Base-by-base conservation (phyloP, 202 grass and related monocot species). In the Saccharum hybrid region DNA sequence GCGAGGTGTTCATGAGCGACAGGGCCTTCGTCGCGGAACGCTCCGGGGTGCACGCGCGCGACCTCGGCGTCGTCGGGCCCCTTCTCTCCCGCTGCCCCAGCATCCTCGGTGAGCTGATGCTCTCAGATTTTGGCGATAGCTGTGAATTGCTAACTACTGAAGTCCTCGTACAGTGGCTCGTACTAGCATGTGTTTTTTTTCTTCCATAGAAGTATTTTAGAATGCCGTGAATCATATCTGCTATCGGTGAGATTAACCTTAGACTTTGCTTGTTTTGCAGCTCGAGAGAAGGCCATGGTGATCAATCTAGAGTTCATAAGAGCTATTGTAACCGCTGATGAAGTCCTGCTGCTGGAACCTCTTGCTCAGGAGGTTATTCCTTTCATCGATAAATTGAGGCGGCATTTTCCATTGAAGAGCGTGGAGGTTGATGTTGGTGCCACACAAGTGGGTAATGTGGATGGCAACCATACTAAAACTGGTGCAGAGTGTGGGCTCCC, bases 311-410 rank as follows among this genome's bases (percentile, higher is more conserved):
- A 95, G 81, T 84, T 90, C 63, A 84, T 95, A 78, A 92, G 86
- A 81, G 83, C 86, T 16, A 89, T 95, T 21, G 83, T 95, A 54
- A 95, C 94, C 22, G 79, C 91, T 37, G 94, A 97, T 68, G 91
- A 97, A 86, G 51, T 91, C 33, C 82, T 93, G 48, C 61, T 93
- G 60, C 80, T 91, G 56, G 94, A 97, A 62, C 94, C 91, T 83
- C 86, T 97, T 71, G 86, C 74, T 46, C 88, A 90, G 19, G 90
- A 93, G 86, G 94, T 97, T 88, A 68, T 93, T 26, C 93, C 90
- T 76, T 95, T 92, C 15, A 68, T 95, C 3, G 88, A 95, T 69
- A 92, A 91, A 75, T 54, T 91, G 70, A 97, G 84, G 60, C 79
- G 62, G 11, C 88, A 86, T 31, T 80, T 93, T 52, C 84, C 94